Evolutionary conservation across 2,329 filamentous ascomycete genomes (phyloP), one percentile per base, ranked within the genome.

Genomic region (Fusarium proliferatum): DNA sequence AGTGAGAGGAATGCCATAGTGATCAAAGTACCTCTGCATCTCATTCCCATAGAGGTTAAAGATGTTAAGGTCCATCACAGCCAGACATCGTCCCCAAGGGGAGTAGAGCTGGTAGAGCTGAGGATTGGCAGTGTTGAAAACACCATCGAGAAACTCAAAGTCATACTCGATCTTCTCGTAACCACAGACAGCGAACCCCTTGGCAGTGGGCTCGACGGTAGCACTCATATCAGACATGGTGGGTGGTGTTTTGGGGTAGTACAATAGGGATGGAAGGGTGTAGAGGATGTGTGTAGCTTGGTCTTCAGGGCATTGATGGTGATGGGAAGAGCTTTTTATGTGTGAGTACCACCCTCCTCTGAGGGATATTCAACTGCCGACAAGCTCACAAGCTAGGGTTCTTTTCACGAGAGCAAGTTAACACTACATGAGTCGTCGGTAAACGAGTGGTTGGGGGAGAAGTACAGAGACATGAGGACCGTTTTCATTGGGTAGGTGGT

Each of bases 101-200:
- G 87, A 83, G 82, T 93, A 94, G 80, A 89, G 91, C 34, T 90
- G 82, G 21, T 91, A 90, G 15, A 94, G 86, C 75, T 92, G 87
- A 21, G 83, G 76, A 77, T 93, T 92, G 71, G 85, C 77, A 46
- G 85, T 76, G 78, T 92, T 84, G 81, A 94, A 93, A 64, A 94
- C 86, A 53, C 88, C 89, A 75, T 94, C 91, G 52, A 93, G 86
- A 81, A 94, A 93, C 61, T 90, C 89, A 80, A 94, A 94, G 82
- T 93, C 91, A 79, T 93, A 93, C 78, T 92, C 89, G 78, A 93
- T 93, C 85, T 92, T 93, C 85, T 94, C 92, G 76, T 92, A 93
- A 30, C 92, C 92, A 75, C 90, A 89, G 69, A 93, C 91, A 73
- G 92, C 89, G 82, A 93, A 93, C 42, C 91, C 92, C 68, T 86